Evolutionary conservation across 495 filamentous ascomycete genomes (phyloP).

Genomic region (Clavariopsis aquatica): DNA sequence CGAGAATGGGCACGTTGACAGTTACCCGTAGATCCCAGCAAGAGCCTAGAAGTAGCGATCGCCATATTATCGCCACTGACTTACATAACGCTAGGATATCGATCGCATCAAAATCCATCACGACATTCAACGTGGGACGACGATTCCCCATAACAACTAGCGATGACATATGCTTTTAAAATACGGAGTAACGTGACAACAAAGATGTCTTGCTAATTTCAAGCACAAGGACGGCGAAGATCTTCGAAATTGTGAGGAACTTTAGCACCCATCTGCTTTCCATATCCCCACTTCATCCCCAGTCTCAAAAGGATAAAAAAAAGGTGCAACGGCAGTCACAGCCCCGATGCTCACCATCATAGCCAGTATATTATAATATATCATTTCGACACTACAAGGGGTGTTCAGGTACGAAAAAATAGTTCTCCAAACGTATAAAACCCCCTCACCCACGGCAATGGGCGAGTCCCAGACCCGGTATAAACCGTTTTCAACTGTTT

Average conservation of each 20-base stretch:
- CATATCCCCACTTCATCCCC: neutral
- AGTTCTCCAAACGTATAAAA: too few species aligned
- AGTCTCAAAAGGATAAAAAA: neutral
- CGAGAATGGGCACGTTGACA: neutral
- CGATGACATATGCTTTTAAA: neutral
- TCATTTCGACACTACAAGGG: neutral
- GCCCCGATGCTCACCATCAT: neutral
- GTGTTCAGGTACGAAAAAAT: neutral
- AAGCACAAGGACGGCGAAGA: slow-evolving; percentile 2
- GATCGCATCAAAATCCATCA: slow-evolving; percentile 1
- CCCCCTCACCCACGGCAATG: too few species aligned
- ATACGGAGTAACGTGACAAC: slow-evolving; percentile 12
- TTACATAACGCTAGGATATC: neutral
- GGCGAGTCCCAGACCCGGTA: too few species aligned
- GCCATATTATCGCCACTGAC: neutral
- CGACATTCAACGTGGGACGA: slow-evolving; percentile 1
- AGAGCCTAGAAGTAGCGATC: neutral
- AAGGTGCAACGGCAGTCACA: neutral
- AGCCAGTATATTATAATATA: neutral
- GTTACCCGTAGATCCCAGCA: neutral
- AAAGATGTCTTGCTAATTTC: slow-evolving; percentile 15
- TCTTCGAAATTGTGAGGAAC: neutral
- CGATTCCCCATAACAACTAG: slow-evolving; percentile 4
- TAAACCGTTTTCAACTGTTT: too few species aligned
- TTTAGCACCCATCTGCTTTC: neutral